phyloP scores from a whole-genome alignment of 2,329 filamentous ascomycete species.

The Zasmidium cellare region DNA sequence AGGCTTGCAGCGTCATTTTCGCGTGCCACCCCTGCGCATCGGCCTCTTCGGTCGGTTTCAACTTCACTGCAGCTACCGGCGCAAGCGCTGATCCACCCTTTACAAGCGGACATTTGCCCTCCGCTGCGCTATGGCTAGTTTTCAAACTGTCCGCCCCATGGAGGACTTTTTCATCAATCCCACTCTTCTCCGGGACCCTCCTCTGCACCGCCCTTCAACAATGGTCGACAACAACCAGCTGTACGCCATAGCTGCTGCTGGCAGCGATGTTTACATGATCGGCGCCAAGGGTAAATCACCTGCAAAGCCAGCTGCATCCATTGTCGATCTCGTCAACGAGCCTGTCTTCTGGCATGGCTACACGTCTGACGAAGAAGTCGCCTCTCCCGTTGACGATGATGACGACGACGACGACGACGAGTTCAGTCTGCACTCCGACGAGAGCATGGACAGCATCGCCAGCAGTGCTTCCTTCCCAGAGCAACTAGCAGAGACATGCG shows the following conservation, averaged over 20 bases:
- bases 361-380: slow-evolving; percentile 33
- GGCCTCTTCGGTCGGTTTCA: slow-evolving; percentile 7
- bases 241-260: slow-evolving; percentile 2
- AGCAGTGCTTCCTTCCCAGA: slow-evolving; percentile 23
- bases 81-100: neutral
- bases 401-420: slow-evolving; percentile 19
- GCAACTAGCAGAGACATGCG: slow-evolving; percentile 22
- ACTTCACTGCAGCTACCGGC: neutral
- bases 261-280: neutral
- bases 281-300: neutral
- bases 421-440: slow-evolving; percentile 22
- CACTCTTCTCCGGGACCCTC: slow-evolving; percentile 11
- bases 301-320: slow-evolving; percentile 4
- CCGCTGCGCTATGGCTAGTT: slow-evolving; percentile 13
- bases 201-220: neutral
- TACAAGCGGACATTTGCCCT: neutral
- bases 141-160: slow-evolving; percentile 14
- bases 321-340: slow-evolving; percentile 13
- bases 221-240: slow-evolving; percentile 9
- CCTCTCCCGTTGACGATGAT: slow-evolving; percentile 27
- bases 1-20: slow-evolving; percentile 24
- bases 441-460: slow-evolving; percentile 9
- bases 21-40: slow-evolving; percentile 10
- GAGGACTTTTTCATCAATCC: slow-evolving; percentile 26
- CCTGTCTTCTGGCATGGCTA: slow-evolving; percentile 20